Evolutionary conservation across 495 filamentous ascomycete species (phyloP), one percentile per base, ranked within the genome.

Genomic region (Aspergillus coremiiformis): DNA sequence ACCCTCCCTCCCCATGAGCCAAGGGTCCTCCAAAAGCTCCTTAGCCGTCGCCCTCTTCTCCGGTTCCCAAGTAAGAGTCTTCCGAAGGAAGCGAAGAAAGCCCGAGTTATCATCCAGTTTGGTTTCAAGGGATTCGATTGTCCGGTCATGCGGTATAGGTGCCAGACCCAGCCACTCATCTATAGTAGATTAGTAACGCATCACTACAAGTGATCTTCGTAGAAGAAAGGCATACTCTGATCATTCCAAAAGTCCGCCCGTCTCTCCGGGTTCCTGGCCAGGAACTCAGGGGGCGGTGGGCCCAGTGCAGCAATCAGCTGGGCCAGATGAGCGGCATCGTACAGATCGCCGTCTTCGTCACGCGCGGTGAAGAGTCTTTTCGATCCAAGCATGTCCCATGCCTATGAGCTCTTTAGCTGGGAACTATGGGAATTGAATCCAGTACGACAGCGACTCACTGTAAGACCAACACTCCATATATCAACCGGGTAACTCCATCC

Each of bases 381-480:
- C 12, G 66, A 59, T 51, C 72, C 68, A 26, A 75, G 73, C 0
- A 78, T 44, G 44, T 77, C 71, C 70, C 73, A 77, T 9, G 73
- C 62, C 75, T 77, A 43, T 21, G 24, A 44, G 24, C 17, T 22
- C 21, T 48, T 44, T 43, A 47, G 42, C 26, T 47, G 41, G n/a
- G 22, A 32, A 43, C 46, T 26, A 5, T 46, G 21, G 19, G 30
- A 44, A 35, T 30, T 15, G 29, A 19, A 70, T 57, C 70, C 69
- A 53, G 26, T 15, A 47, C 33, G 22, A 42, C 22, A 47, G 19
- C 24, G 42, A 54, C 56, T 3, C 59, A 79, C 75, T 66, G 75
- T 66, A 33, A 73, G 66, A 6, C 71, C 75, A 29, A 71, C 64
- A 51, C 68, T 73, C 76, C 76, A 78, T 24, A 78, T 73, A 58